Percentiles rank a stretch among this genome's conserved stretches.
phyloP scores from a whole-genome alignment of 306 rosid genomes.

The Trichosanthes truncata region DNA sequence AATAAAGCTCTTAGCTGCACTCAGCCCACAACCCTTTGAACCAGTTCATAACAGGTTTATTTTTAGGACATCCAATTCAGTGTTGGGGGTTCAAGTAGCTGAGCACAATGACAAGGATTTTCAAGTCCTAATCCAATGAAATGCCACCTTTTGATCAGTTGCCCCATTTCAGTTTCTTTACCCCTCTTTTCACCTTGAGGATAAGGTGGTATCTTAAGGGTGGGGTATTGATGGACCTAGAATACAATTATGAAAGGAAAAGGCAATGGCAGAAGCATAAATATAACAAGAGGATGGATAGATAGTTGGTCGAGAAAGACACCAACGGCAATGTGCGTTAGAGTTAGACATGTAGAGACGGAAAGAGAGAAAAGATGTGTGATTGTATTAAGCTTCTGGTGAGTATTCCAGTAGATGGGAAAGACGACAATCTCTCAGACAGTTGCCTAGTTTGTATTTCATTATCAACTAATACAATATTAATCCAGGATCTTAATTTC shows the following conservation, averaged over 20 bases:
- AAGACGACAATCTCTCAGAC: not conserved
- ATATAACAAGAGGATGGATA: not conserved
- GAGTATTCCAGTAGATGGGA: not conserved
- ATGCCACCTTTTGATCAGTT: not conserved
- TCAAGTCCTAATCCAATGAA: not conserved
- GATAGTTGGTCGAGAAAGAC: not conserved
- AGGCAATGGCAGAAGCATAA: not conserved
- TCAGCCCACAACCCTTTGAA: not conserved
- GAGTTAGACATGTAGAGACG: not conserved
- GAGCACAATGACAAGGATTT: not conserved
- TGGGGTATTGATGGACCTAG: not conserved
- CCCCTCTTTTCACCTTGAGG: not conserved
- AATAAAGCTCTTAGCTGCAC: not conserved
- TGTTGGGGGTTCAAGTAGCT: not conserved
- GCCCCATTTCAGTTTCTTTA: not conserved
- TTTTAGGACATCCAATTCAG: not conserved
- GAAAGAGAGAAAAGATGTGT: not conserved
- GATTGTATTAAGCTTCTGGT: not conserved
- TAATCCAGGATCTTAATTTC: not conserved
- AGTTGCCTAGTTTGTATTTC: not conserved
- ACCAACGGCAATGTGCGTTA: not conserved
- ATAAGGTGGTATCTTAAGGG: not conserved
- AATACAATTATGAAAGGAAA: not conserved
- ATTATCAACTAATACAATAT: not conserved
- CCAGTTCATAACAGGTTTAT: not conserved